Evolutionary conservation across 805 yeast genomes (phyloP).

Genomic region (Kuraishia piskuri): DNA sequence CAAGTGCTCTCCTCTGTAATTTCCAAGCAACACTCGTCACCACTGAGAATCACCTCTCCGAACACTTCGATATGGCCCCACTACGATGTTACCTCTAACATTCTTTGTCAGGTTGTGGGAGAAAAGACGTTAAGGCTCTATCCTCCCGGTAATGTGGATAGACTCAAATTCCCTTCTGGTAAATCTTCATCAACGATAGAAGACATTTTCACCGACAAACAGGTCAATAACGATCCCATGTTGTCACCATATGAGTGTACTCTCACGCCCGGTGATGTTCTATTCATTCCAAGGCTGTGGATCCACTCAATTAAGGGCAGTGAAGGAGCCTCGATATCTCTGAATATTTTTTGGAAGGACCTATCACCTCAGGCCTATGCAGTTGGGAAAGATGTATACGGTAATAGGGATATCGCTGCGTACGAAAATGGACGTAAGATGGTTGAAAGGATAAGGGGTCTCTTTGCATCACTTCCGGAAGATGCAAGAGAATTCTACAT

Average conservation of each 20-base stretch:
- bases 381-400: constrained; percentile 25
- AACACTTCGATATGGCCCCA: constrained; percentile 25
- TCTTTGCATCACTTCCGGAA: constrained; percentile 15
- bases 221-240: constrained; percentile 4
- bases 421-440: constrained; percentile 21
- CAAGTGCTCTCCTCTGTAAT: constrained; percentile 7
- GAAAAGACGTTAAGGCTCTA: constrained; percentile 21
- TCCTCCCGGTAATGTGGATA: constrained; percentile 23
- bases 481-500: constrained; percentile 20
- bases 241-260: constrained; percentile 19
- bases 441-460: constrained; percentile 12
- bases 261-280: constrained; percentile 26
- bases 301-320: constrained; percentile 24
- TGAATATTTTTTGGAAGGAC: constrained; percentile 27
- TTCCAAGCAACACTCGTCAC: constrained; percentile 21
- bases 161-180: constrained; percentile 20
- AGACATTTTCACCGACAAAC: constrained; percentile 17
- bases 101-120: constrained; percentile 25
- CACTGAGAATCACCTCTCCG: constrained; percentile 23
- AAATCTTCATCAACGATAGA: constrained; percentile 22
- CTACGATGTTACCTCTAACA: constrained; percentile 27
- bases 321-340: constrained; percentile 19
- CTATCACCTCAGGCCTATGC: constrained; percentile 15
- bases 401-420: constrained; percentile 24
- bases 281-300: constrained; percentile 29